Base-by-base conservation (phyloP, 164 flowering plant species). In the Houttuynia cordata region DNA sequence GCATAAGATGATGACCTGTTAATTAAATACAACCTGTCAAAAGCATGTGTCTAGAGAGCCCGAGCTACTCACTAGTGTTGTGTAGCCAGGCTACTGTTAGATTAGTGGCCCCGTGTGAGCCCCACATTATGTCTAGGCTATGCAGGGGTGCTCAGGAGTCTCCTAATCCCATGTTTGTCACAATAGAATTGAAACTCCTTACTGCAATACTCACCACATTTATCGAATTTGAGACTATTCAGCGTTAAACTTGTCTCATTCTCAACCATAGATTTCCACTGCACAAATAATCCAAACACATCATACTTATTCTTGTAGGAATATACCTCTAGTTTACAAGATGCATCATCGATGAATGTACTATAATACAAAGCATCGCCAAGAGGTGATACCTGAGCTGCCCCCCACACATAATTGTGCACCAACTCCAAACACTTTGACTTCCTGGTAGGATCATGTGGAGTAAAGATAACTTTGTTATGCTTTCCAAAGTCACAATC, bases 321-420 rank as follows among this genome's bases (percentile, higher is more conserved):
- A 39, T 58, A 58, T 0, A 58, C 50, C 49, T 3, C 39, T 22
- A 58, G 2, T 21, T 41, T 58, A 15, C 25, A 15, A 8, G 18
- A 49, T 18, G 55, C 56, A 20, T 61, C 56, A 61, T 61, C 18
- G 25, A 61, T 61, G 50, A 34, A 61, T 4, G 68, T 55, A 50
- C 50, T 24, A 51, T 24, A 51, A 51, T 19, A 61, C 6, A 24
- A 20, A 18, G 41, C 24, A 15, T 42, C 9, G 18, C 39, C 47
- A 25, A 61, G 40, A 30, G 63, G 24, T 5, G 63, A 17, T 25
- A 51, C 56, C 56, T 61, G 7, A 23, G 10, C 0, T 22, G 57
- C 58, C 30, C 47, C 49, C 49, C 64, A 30, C 7, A 62, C 57
- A 12, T 52, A 47, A 51, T 2, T 30, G 6, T 2, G 25, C 51